A percentile compares a stretch with the other conserved stretches of the same genome.
Conservation (phyloP, 805 yeast genomes). For the Citeromyces nyonsensis region DNA sequence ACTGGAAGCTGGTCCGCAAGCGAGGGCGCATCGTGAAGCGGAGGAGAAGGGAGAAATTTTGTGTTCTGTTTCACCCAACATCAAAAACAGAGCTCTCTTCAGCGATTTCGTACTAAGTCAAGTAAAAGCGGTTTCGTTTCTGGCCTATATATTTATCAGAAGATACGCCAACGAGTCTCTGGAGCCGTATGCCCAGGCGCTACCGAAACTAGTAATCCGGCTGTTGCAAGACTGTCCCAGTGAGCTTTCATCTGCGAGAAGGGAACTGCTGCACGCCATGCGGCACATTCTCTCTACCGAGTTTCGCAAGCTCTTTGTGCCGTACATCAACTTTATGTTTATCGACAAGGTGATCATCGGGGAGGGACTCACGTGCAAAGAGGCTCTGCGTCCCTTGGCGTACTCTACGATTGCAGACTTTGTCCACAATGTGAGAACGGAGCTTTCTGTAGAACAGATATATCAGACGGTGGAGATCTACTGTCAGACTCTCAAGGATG, state of each 20-base stretch:
- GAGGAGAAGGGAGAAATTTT: constrained; percentile 40
- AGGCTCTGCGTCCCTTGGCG: constrained; percentile 83
- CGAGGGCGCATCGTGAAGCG: constrained; percentile 40
- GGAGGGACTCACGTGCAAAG: constrained; percentile 82
- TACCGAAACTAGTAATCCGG: constrained; percentile 80
- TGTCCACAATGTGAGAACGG: constrained; percentile 80
- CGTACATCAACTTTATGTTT: constrained; percentile 72
- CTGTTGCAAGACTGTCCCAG: constrained; percentile 91
- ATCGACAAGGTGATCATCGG: constrained; percentile 85
- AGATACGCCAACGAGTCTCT: constrained; percentile 60
- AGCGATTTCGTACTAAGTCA: constrained; percentile 87
- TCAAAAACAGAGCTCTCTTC: constrained; percentile 63
- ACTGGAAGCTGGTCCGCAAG: constrained; percentile 78
- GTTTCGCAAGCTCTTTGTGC: constrained; percentile 65
- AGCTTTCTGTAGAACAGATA: constrained; percentile 67
- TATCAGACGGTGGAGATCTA: constrained; percentile 79
- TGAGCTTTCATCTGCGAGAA: constrained; percentile 80
- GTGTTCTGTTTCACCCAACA: constrained; percentile 60
- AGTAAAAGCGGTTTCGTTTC: constrained; percentile 88
- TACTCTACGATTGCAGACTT: constrained; percentile 93
- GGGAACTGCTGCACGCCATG: constrained; percentile 86
- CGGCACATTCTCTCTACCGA: constrained; percentile 91
- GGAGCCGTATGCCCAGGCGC: constrained; percentile 39
- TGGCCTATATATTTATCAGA: constrained; percentile 83
- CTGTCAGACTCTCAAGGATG: constrained; percentile 68